Base-by-base conservation (phyloP, 75 land plant species). In the Pinus taeda region DNA sequence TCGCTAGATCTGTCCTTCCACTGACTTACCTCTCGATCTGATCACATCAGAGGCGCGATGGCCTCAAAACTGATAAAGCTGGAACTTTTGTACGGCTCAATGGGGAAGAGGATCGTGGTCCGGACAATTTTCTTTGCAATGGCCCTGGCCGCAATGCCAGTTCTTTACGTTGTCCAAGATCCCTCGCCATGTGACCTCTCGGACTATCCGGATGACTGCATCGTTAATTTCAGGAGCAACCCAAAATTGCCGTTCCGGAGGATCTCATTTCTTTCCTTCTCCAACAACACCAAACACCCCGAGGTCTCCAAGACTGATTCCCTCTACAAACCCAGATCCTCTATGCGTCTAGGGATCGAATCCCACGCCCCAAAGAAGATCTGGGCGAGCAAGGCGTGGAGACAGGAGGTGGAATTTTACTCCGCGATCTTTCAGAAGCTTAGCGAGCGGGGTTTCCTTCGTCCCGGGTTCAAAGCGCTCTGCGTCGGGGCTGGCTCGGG, bases 401-500 rank as follows among this genome's bases (percentile, higher is more conserved):
- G 21, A 18, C 78, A 24, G 53, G 15, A 15, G 8, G 59, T 26
- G 5, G 53, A 22, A 67, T 64, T 22, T 17, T 76, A 69, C 57
- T 64, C 71, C 1, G 53, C 24, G 2, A 73, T 57, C 3, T 53
- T 76, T 59, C 57, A 17, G 13, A 57, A 80, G 5, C 53, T 80
- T 33, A 53, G 56, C 6, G 39, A 61, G 14, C 56, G 30, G 21
- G 58, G 79, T 57, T 24, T 78, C 71, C 71, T 80, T 39, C 57
- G 12, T 8, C 59, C 67, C 15, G 77, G 76, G 4, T 42, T 59
- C 57, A 76, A 59, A 53, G 57, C 65, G 42, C 70, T 80, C 71
- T 75, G 57, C 72, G 30, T 80, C 20, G 78, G 78, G 14, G 26
- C 30, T 13, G 78, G 58, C 24, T 11, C 78, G 22, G 57, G 29